Base-by-base conservation (phyloP, 495 filamentous ascomycete species). In the Recurvomyces mirabilis region DNA sequence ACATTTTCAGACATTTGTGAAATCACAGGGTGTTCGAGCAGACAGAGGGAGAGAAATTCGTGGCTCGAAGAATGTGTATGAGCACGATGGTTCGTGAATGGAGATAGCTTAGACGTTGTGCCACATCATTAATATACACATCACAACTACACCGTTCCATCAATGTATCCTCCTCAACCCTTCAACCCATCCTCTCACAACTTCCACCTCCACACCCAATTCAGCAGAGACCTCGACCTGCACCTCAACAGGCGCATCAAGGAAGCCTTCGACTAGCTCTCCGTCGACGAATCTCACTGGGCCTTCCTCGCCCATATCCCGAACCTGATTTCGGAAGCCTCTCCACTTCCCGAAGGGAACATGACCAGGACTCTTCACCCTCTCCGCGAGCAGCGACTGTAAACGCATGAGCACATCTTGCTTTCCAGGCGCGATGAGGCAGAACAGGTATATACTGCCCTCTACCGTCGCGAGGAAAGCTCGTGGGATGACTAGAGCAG, bases 391-490 rank as follows among this genome's bases (percentile, higher is more conserved):
- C 15, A 71, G 74, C 2, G 65, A 60, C 65, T 99, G 91, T 21
- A 99, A 76, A 2, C 75, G 72, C 63, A 95, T 84, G 10, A 99
- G 73, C 41, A 93, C 70, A 49, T 93, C 79, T 50, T 82, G 80
- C 32, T 81, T 70, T 0, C 70, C 59, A 0, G 77, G 68, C 9
- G 75, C 67, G 46, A 99, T 87, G 5, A 78, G 63, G 0, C 78
- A 85, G 60, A 91, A 87, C 56, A 96, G 76, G 62, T 93, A 93
- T 47, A 99, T 81, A 9, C 82, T 80, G 26, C 91, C 91, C 58
- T 95, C 91, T 19, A 86, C 89, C 46, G 91, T 96, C 38, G 77
- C 87, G 47, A 95, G 56, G 60, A 96, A 94, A 21, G 91, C 91
- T 55, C 74, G 78, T 0, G 91, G 93, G 9, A 79, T 66, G 19